These are phyloP conservation scores for Dalechampia spathulata DNA, from an alignment of 441 rosid species.

Conservation along the genomic window DNA sequence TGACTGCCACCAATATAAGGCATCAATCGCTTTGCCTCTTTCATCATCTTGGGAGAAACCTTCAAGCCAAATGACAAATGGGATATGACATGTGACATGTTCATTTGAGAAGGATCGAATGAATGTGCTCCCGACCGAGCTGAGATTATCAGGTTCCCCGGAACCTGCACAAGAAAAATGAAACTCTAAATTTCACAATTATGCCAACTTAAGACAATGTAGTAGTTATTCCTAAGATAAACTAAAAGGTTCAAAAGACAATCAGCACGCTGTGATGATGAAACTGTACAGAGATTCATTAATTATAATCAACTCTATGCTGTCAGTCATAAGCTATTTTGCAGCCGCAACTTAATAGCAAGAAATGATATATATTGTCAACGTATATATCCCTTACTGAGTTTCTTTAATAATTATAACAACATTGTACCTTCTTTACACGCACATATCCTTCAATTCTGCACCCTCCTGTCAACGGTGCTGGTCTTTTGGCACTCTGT, in stretches of 20 bases:
- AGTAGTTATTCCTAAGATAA: not conserved
- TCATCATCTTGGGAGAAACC: conserved; percentile 47
- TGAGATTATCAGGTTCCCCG: conserved; percentile 82
- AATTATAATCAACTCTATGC: not conserved
- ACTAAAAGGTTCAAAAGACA: not conserved
- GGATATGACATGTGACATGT: conserved; percentile 86
- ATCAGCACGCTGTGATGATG: too few species aligned
- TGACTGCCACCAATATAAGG: conserved; percentile 85
- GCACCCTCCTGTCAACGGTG: conserved; percentile 93
- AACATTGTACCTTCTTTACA: conserved; percentile 77
- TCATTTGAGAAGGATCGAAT: conserved; percentile 83
- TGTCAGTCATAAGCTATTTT: not conserved
- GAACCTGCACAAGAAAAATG: conserved; percentile 53
- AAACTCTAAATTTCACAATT: not conserved
- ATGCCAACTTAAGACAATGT: not conserved
- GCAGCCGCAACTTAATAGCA: not conserved
- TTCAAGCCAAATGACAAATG: conserved; percentile 85
- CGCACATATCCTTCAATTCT: conserved; percentile 96
- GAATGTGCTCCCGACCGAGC: conserved; percentile 93
- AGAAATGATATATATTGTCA: not conserved
- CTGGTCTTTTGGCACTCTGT: conserved; percentile 52
- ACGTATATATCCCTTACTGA: not conserved
- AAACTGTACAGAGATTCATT: too few species aligned
- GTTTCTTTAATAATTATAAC: not conserved
- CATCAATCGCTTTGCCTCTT: conserved; percentile 55